Evolutionary conservation across 2,329 filamentous ascomycete species (phyloP), one percentile per base, ranked within the genome.

Genomic region (Westerdykella sp.): DNA sequence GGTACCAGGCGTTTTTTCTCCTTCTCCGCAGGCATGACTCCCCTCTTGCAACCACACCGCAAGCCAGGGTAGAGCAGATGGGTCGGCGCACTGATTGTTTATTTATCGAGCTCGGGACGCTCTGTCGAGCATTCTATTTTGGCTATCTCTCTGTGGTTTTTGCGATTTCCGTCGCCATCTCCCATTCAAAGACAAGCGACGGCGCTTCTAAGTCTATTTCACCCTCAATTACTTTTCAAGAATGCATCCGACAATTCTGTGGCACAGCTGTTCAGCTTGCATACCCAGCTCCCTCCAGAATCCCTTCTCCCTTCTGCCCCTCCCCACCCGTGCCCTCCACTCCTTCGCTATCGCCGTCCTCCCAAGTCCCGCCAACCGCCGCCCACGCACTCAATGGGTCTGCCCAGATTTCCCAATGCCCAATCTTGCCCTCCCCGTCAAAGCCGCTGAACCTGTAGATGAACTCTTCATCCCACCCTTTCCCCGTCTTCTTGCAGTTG

Each of bases 361-460:
- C 32, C 16, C 32, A 9, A 9, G 7, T 14, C 5, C 32, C 57
- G 12, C 51, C 58, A 48, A 62, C 66, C 43, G 67, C 69, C 21
- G 61, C 57, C 68, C 67, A 71, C 28, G 69, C 69, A 47, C 65
- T 69, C 43, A 70, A 49, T 11, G 66, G 66, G 59, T 72, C 69
- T 12, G 66, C 68, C 68, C 69, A 72, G 40, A 71, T 68, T 52
- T 72, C 67, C 66, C 67, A 70, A 50, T 65, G 58, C 22, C 66
- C 68, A 46, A 71, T 65, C 53, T 48, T 66, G 0, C 65, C 66
- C 14, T 64, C 47, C 6, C 53, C 52, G 52, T 71, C 65, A 46
- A 69, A 71, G 6, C 44, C 65, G 50, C 68, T 66, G 36, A 71
- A 59, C 38, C 62, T 48, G 51, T 70, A 68, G 11, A 70, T 63